Conservation (phyloP, 192 early-diverging fungal species). For the Oehlia diaphana region DNA sequence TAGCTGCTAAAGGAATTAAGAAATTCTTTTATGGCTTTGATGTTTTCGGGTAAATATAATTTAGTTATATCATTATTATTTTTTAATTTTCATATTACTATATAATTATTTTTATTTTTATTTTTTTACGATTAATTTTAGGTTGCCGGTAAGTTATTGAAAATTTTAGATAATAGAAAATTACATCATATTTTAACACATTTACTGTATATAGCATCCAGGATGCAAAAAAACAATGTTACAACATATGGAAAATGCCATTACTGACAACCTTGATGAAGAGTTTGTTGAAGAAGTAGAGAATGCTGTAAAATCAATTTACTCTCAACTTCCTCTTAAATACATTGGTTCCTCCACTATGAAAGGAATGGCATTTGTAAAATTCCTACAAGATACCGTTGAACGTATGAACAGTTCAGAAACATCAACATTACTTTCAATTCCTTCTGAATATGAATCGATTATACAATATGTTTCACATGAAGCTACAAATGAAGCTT, state of each 20-base stretch:
- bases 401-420: not conserved
- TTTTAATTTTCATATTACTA: not conserved
- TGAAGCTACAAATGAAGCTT: not conserved
- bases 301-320: not conserved
- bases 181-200: too few species aligned
- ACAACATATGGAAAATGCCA: not conserved
- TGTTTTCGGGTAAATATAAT: not conserved
- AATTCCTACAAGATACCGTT: not conserved
- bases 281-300: not conserved
- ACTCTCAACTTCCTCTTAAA: not conserved
- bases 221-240: not conserved
- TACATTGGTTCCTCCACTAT: not conserved
- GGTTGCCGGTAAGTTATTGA: not conserved
- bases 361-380: conserved; percentile 1
- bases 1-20: not conserved
- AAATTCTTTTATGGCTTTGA: not conserved
- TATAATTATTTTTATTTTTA: not conserved
- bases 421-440: not conserved
- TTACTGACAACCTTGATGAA: not conserved
- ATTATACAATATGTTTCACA: not conserved
- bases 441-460: not conserved
- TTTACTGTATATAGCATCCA: not conserved
- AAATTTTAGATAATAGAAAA: too few species aligned
- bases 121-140: not conserved
- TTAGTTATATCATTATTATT: not conserved